Base-by-base conservation (phyloP, 306 rosid species). In the Inga leiocalycina region DNA sequence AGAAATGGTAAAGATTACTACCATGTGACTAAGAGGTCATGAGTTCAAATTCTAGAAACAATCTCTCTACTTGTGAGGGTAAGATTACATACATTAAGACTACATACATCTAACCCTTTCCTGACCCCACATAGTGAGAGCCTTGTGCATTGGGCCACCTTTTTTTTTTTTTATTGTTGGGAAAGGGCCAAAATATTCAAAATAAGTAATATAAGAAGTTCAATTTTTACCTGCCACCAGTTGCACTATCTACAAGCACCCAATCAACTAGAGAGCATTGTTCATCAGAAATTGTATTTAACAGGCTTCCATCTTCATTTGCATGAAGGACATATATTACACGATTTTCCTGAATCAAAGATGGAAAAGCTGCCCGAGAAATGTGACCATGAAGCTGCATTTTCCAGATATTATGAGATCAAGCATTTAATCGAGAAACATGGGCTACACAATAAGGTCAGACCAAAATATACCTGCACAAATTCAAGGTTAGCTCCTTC, bases 251-350 rank as follows among this genome's bases (percentile, higher is more conserved):
- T 61, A 94, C 90, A 61, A 96, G 94, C 84, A 96, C 80, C 98
- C 94, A 92, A 84, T 96, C 98, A 82, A 92, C 93, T 37, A 83
- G 82, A 79, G 92, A 88, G 79, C 92, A 89, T 41, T 93, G 90
- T 76, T 93, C 93, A 65, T 79, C 82, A 57, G 93, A 79, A 71
- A 96, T 90, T 79, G 79, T 56, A 82, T 94, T 96, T 39, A 87
- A 79, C 79, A 96, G 94, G 41, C 75, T 71, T 77, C 98, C 99
- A 74, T 90, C 91, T 71, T 76, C 91, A 74, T 91, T 92, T 62
- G 93, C 99, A 82, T 94, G 94, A 76, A 96, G 97, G 69, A 94
- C 99, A 80, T 91, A 96, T 72, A 96, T 92, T 78, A 92, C 89
- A 51, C 88, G 96, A 46, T 83, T 84, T 57, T 87, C 88, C 64